These are phyloP conservation scores for Talaromyces atroroseus DNA, from an alignment of 2,329 filamentous ascomycete genomes.

Conservation along the genomic window DNA sequence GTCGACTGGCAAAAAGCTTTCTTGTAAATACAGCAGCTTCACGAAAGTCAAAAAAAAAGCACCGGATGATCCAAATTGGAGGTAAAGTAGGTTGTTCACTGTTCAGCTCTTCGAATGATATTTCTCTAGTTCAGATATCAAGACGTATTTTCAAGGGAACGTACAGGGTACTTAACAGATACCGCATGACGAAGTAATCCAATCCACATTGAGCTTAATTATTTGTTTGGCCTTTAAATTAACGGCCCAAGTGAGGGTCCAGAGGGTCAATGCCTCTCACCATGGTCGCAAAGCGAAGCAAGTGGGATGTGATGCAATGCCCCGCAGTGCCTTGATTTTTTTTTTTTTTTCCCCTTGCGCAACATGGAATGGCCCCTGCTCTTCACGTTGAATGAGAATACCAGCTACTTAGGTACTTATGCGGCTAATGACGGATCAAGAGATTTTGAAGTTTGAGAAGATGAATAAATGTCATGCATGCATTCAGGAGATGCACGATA, in stretches of 20 bases:
- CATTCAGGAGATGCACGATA: background rate
- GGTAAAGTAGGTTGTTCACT: background rate
- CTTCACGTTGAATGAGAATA: background rate
- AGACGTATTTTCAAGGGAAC: background rate
- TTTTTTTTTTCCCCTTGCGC: background rate
- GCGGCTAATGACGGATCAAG: background rate
- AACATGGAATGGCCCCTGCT: background rate
- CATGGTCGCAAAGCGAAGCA: background rate
- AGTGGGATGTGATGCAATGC: background rate
- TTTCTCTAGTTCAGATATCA: background rate
- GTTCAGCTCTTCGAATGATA: background rate
- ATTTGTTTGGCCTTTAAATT: background rate
- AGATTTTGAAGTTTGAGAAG: background rate
- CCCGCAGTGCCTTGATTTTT: background rate
- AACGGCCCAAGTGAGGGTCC: conserved; percentile 3
- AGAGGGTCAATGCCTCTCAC: conserved; percentile 4
- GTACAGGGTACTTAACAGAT: background rate
- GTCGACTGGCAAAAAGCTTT: background rate
- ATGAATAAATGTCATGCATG: background rate
- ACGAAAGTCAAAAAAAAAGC: background rate
- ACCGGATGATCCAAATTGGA: background rate
- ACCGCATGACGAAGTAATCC: conserved; percentile 4
- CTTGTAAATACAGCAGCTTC: background rate
- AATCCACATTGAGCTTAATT: conserved; percentile 7
- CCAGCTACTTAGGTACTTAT: background rate